phyloP scores from a whole-genome alignment of 2,329 filamentous ascomycete genomes.

The Paraphaeosphaeria sporulosa region DNA sequence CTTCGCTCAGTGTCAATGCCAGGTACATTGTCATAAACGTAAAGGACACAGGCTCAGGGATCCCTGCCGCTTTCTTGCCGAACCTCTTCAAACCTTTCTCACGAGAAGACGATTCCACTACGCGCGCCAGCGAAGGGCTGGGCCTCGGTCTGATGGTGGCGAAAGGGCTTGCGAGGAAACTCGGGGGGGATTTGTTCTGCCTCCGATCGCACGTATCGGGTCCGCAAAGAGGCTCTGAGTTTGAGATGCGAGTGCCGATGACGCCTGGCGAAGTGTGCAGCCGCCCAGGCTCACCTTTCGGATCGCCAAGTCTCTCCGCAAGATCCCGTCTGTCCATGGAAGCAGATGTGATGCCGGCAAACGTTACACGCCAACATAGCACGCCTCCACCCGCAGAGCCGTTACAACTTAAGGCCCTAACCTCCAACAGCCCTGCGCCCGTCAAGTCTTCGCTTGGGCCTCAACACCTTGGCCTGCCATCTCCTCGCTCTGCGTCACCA shows the following conservation, averaged over 20 bases:
- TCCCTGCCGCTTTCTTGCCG: constrained; percentile 70
- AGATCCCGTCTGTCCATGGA: constrained; percentile 42
- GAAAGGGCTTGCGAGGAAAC: constrained; percentile 72
- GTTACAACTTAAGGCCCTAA: constrained; percentile 26
- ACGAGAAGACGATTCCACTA: constrained; percentile 72
- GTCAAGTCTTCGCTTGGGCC: constrained; percentile 17
- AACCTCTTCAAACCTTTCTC: constrained; percentile 75
- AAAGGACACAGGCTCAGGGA: constrained; percentile 72
- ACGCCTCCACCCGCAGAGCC: constrained; percentile 40
- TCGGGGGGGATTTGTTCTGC: constrained; percentile 72
- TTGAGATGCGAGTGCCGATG: constrained; percentile 71
- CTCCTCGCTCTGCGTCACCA: constrained; percentile 41
- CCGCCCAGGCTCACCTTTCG: constrained; percentile 60
- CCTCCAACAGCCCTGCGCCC: constrained; percentile 16
- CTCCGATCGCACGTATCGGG: constrained; percentile 69
- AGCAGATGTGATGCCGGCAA: constrained; percentile 29
- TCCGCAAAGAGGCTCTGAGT: constrained; percentile 69
- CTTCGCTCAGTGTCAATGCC: constrained; percentile 59
- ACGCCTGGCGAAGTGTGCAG: constrained; percentile 60
- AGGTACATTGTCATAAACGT: constrained; percentile 68
- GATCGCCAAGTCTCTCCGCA: constrained; percentile 51
- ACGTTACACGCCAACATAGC: constrained; percentile 28
- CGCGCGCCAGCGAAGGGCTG: constrained; percentile 71
- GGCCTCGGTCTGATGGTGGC: constrained; percentile 75
- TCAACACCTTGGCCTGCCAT: constrained; percentile 32